A percentile compares a stretch with the other conserved stretches of the same genome.
Conservation (phyloP, 345 rosid genomes). For the Linum lewisii region DNA sequence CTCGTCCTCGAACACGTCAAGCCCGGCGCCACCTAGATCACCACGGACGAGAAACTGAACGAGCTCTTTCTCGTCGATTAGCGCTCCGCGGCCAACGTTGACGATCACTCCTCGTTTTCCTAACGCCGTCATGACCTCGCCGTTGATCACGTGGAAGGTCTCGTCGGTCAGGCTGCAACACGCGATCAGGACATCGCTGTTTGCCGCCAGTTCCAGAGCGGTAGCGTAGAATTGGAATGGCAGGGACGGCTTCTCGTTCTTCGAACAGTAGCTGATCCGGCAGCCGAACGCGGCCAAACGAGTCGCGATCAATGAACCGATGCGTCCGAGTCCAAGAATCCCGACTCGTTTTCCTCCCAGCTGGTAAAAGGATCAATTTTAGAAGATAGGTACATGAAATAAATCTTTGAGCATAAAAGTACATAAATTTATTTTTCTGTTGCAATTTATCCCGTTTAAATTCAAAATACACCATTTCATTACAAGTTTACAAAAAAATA, state of each 20-base stretch:
- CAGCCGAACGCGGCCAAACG: conserved; percentile 45
- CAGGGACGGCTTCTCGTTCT: conserved; percentile 23
- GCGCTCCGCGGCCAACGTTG: conserved; percentile 47
- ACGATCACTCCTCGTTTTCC: conserved; percentile 40
- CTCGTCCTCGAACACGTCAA: conserved; percentile 77
- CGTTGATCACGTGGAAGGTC: conserved; percentile 38
- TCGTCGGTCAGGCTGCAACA: conserved; percentile 38
- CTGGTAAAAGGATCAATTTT: conserved; percentile 17
- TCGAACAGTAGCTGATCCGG: conserved; percentile 33
- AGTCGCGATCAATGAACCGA: conserved; percentile 35
- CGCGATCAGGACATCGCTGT: conserved; percentile 34
- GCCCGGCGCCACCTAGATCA: conserved; percentile 63
- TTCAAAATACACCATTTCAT: too few species aligned
- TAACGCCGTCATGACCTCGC: conserved; percentile 33
- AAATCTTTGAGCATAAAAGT: too few species aligned
- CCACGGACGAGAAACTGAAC: conserved; percentile 46
- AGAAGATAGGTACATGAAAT: too few species aligned
- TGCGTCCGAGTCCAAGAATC: conserved; percentile 45
- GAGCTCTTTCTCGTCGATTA: conserved; percentile 54
- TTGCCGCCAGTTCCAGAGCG: conserved; percentile 29
- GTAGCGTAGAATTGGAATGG: conserved; percentile 29
- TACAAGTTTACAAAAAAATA: too few species aligned
- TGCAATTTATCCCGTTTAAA: too few species aligned
- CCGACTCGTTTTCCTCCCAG: conserved; percentile 41
- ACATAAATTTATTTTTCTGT: too few species aligned